These are phyloP conservation scores for Osmanthus fragrans DNA, from an alignment of 257 asterid genomes.

Conservation along the genomic window DNA sequence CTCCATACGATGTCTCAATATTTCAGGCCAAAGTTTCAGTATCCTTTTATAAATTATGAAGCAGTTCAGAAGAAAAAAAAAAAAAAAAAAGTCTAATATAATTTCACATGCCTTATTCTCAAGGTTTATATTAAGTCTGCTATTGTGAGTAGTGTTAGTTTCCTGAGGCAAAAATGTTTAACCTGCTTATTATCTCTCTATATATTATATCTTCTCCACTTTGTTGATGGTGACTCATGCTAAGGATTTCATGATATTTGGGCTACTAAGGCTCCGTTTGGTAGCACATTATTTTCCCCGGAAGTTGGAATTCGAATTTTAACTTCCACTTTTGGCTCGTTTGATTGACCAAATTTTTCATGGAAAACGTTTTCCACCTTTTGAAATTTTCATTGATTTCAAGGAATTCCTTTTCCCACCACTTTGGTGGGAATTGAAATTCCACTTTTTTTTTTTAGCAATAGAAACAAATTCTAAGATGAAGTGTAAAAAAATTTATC, in stretches of 20 bases:
- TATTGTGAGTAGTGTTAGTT: neutral
- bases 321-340: too few species aligned
- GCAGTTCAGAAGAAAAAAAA: neutral
- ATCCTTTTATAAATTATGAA: slow-evolving; percentile 39
- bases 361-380: too few species aligned
- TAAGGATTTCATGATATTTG: neutral
- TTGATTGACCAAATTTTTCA: too few species aligned
- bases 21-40: slow-evolving; percentile 92
- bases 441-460: too few species aligned
- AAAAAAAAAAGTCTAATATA: neutral
- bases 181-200: slow-evolving; percentile 7
- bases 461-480: too few species aligned
- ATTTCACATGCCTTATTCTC: slow-evolving; percentile 6
- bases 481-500: too few species aligned
- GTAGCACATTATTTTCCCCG: too few species aligned
- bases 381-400: too few species aligned
- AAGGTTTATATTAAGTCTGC: neutral
- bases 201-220: neutral
- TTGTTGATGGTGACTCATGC: neutral
- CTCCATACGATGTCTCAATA: slow-evolving; percentile 98
- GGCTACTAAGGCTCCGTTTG: too few species aligned
- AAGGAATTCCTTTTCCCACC: too few species aligned
- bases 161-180: slow-evolving; percentile 1
- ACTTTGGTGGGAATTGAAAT: too few species aligned
- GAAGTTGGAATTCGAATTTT: too few species aligned